phyloP scores from a whole-genome alignment of 2,329 filamentous ascomycete species.

The Colletotrichum sp. region DNA sequence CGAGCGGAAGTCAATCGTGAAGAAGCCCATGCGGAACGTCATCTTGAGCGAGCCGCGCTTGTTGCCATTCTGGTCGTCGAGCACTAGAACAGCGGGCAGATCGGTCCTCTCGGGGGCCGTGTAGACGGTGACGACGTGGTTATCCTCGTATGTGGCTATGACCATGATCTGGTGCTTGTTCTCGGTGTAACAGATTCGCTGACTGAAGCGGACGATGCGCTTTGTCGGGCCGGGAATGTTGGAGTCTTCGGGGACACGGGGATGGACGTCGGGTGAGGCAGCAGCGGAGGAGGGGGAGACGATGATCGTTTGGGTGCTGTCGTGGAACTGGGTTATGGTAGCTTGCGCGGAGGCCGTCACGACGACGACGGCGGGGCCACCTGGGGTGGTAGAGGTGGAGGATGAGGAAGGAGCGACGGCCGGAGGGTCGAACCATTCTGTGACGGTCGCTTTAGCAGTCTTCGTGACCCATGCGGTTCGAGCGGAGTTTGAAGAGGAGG shows the following conservation, averaged over 20 bases:
- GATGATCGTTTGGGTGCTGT: not conserved
- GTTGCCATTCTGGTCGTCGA: not conserved
- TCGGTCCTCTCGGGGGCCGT: not conserved
- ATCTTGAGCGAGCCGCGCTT: not conserved
- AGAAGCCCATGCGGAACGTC: not conserved
- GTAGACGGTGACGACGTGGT: not conserved
- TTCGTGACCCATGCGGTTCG: not conserved
- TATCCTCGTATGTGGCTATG: not conserved
- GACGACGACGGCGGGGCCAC: not conserved
- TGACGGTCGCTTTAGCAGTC: not conserved
- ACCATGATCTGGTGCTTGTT: not conserved
- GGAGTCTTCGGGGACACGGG: not conserved
- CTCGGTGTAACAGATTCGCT: not conserved
- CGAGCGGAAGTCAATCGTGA: not conserved
- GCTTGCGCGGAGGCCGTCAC: not conserved
- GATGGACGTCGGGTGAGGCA: accelerated
- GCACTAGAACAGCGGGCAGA: accelerated
- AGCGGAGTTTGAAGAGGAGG: not conserved
- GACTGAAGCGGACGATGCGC: not conserved
- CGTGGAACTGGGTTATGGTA: not conserved
- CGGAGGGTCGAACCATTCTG: not conserved
- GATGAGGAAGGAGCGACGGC: not conserved
- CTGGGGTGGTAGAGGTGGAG: not conserved
- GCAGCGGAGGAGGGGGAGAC: not conserved
- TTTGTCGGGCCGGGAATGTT: not conserved